Evolutionary conservation across 495 filamentous ascomycete genomes (phyloP).

Genomic region (Trichodelitschia bisporula): DNA sequence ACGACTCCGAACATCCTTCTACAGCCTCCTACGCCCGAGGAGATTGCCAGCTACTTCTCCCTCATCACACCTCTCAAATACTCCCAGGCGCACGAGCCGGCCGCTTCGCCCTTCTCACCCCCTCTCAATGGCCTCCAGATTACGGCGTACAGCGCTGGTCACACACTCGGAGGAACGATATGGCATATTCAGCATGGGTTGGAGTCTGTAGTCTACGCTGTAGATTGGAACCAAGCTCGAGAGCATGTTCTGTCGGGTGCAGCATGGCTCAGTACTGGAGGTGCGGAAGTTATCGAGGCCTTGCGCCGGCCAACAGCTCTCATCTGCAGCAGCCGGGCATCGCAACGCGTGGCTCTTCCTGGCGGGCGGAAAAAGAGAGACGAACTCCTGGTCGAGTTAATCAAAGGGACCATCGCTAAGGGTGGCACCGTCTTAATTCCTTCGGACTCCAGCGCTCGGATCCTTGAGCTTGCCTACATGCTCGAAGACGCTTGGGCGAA

Average conservation of each 20-base stretch:
- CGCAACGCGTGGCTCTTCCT: constrained; percentile 40
- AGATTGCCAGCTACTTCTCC: constrained; percentile 79
- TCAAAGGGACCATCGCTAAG: constrained; percentile 46
- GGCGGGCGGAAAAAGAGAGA: constrained; percentile 60
- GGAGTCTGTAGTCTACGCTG: constrained; percentile 90
- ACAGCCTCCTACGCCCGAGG: constrained; percentile 56
- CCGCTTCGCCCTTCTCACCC: constrained; percentile 65
- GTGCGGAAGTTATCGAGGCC: constrained; percentile 78
- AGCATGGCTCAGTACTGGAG: constrained; percentile 73
- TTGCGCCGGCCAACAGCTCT: constrained; percentile 80
- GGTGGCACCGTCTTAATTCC: constrained; percentile 91
- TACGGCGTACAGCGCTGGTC: constrained; percentile 89
- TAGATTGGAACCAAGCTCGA: constrained; percentile 89
- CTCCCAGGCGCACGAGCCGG: constrained; percentile 78
- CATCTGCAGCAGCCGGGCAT: constrained; percentile 68
- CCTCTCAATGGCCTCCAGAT: constrained; percentile 81
- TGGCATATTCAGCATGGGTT: constrained; percentile 97
- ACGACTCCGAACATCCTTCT: constrained; percentile 34
- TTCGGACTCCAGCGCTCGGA: constrained; percentile 78
- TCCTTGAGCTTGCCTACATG: constrained; percentile 80
- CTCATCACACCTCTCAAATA: constrained; percentile 91
- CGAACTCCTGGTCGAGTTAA: constrained; percentile 57
- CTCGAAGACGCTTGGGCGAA: constrained; percentile 74
- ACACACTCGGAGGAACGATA: constrained; percentile 88
- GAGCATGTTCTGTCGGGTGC: constrained; percentile 87